Conservation (phyloP, 2,329 filamentous ascomycete species). For the Teratosphaeria zuluensis region DNA sequence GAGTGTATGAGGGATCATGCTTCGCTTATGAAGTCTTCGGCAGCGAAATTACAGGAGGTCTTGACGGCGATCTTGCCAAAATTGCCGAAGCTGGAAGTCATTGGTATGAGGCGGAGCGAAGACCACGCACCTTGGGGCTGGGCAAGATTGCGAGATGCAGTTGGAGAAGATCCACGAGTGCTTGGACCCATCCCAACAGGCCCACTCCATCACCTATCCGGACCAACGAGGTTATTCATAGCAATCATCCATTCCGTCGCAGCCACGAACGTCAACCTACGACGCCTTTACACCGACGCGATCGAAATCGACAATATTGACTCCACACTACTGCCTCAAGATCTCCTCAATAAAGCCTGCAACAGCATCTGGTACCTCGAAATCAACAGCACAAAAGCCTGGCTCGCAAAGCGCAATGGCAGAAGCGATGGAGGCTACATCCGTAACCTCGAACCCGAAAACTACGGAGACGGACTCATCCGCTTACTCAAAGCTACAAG, state of each 20-base stretch:
- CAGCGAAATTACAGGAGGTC: slow-evolving; percentile 5
- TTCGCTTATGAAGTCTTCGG: slow-evolving; percentile 6
- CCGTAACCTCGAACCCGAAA: neutral
- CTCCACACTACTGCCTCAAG: slow-evolving; percentile 7
- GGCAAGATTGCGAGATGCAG: slow-evolving; percentile 10
- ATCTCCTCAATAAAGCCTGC: slow-evolving; percentile 13
- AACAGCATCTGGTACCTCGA: slow-evolving; percentile 20
- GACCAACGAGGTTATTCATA: slow-evolving; percentile 17
- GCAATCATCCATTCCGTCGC: slow-evolving; percentile 16
- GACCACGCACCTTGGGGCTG: slow-evolving; percentile 22
- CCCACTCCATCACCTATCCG: slow-evolving; percentile 12
- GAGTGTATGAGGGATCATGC: slow-evolving; percentile 15
- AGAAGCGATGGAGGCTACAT: slow-evolving; percentile 1
- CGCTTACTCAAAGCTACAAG: slow-evolving; percentile 13
- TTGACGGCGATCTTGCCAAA: slow-evolving; percentile 11
- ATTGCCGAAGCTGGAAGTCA: slow-evolving; percentile 19
- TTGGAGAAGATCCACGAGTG: slow-evolving; percentile 21
- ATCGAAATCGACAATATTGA: slow-evolving; percentile 22
- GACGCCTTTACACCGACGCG: slow-evolving; percentile 25
- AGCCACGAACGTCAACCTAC: slow-evolving; percentile 5
- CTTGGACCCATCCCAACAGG: slow-evolving; percentile 15
- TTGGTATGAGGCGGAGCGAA: slow-evolving; percentile 24
- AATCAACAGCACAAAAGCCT: slow-evolving; percentile 18
- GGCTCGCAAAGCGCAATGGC: slow-evolving; percentile 6
- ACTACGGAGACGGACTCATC: slow-evolving; percentile 12